Evolutionary conservation across 176 grass and related monocot genomes (phyloP), one percentile per base, ranked within the genome.

Genomic region (Carex scoparia): DNA sequence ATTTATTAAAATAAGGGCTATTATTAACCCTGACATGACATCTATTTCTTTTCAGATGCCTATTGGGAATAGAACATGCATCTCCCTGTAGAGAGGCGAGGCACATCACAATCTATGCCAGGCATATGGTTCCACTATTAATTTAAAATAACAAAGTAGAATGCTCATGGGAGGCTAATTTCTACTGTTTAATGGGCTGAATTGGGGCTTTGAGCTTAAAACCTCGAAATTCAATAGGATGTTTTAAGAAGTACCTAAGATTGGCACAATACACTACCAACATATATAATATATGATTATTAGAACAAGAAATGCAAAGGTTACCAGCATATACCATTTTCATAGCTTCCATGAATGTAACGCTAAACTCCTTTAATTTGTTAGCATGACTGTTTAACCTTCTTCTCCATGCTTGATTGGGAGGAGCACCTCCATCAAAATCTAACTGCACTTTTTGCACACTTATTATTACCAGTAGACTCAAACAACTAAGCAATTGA

Each of bases 321-420:
- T 38, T 79, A 63, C 2, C 59, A 65, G 5, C 42, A 62, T 51
- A 63, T 92, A 98, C 95, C 95, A 98, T 94, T 86, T 65, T 90
- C 85, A 98, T 82, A 59, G 95, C 95, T 61, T 98, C 95, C 86
- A 89, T 93, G 81, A 93, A 92, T 58, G 95, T 98, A 65, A 98
- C 91, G 82, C 86, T 98, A 81, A 98, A 98, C 88, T 98, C 92
- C 83, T 94, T 98, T 74, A 98, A 42, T 84, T 85, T 93, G 84
- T 98, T 94, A 85, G 95, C 95, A 81, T 98, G 95, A 66, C 95
- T 94, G 65, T 90, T 94, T 81, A 98, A 84, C 86, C 91, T 87
- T 81, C 95, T 88, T 84, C 95, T 87, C 95, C 95, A 98, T 86
- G 95, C 95, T 84, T 89, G 76, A 87, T 92, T 87, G 68, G 95